Evolutionary conservation across 2,329 filamentous ascomycete genomes (phyloP).

Genomic region (Epichloe aotearoae): DNA sequence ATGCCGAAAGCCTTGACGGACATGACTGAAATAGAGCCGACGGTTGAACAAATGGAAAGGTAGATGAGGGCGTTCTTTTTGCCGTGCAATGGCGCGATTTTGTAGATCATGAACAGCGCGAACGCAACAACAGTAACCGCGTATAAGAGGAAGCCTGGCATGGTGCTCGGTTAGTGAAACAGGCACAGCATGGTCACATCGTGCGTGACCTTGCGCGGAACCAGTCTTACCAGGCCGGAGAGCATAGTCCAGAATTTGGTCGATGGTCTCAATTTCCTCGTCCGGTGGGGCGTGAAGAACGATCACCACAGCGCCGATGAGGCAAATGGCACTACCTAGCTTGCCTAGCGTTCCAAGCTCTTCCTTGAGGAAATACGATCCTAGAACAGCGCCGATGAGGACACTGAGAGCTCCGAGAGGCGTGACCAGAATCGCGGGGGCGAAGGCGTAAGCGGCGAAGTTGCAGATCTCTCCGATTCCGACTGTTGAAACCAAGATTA

Average conservation of each 20-base stretch:
- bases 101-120: slow-evolving; percentile 91
- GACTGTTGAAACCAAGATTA: slow-evolving; percentile 39
- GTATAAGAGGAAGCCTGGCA: slow-evolving; percentile 76
- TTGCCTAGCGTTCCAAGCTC: slow-evolving; percentile 82
- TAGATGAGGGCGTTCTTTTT: slow-evolving; percentile 96
- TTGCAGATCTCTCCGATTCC: slow-evolving; percentile 89
- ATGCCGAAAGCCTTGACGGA: slow-evolving; percentile 98
- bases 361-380: slow-evolving; percentile 88
- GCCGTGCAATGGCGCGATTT: slow-evolving; percentile 75
- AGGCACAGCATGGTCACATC: background rate
- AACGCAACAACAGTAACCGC: slow-evolving; percentile 69
- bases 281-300: slow-evolving; percentile 94
- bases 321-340: slow-evolving; percentile 87
- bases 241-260: slow-evolving; percentile 82
- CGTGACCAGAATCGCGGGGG: slow-evolving; percentile 95
- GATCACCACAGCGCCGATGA: slow-evolving; percentile 94
- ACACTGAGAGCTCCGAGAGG: slow-evolving; percentile 89
- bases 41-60: slow-evolving; percentile 93
- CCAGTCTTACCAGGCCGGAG: slow-evolving; percentile 63
- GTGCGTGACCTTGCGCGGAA: slow-evolving; percentile 10
- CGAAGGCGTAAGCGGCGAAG: slow-evolving; percentile 96
- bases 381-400: slow-evolving; percentile 84
- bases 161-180: background rate
- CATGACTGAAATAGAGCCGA: slow-evolving; percentile 97
- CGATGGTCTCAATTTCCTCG: slow-evolving; percentile 78